Base-by-base conservation (phyloP, 75 land plant species). In the Pinus albicaulis region DNA sequence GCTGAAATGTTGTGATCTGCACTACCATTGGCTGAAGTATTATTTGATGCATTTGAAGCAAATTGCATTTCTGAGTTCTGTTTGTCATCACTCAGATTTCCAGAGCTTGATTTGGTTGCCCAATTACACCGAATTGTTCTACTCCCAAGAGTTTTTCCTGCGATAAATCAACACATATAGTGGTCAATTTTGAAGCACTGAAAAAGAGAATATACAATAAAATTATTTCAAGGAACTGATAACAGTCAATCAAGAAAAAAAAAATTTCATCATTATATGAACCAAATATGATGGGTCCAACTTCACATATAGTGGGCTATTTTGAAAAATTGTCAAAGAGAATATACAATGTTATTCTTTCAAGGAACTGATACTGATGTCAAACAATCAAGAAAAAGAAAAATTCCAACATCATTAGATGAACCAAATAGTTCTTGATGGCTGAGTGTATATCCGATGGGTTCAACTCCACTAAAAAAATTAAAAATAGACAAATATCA, bases 51-150 rank as follows among this genome's bases (percentile, higher is more conserved):
- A 71, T 71, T 71, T 48, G 52, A n/a, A 64, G 68, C 41, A 64
- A 64, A 64, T 75, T 88, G 83, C 16, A 66, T 28, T 76, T 90
- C 92, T 0, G 73, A 73, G 61, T 60, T 84, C 59, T 86, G 93
- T 66, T 89, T 88, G 62, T 93, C 96, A 11, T 93, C 96, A 53
- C n/a, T 23, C 66, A 14, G 79, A 77, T 70, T 78, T 70, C 80
- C 34, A 78, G 72, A 55, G 76, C 86, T 92, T 62, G 93, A 87
- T 77, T 97, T 97, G 56, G 98, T 91, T 44, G 99, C 99, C 98
- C 99, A 97, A 74, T 97, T 97, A 74, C 99, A 97, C 1, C 99
- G 89, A 24, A 97, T 97, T 58, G 92, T 96, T 31, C 99, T 76
- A 74, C 89, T 95, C 6, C 99, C 92, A 69, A 97, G 92, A 88